A percentile compares a stretch with the other conserved stretches of the same genome.
Evolutionary conservation across 2,329 filamentous ascomycete genomes (phyloP).

Genomic region (Talaromyces funiculosus): DNA sequence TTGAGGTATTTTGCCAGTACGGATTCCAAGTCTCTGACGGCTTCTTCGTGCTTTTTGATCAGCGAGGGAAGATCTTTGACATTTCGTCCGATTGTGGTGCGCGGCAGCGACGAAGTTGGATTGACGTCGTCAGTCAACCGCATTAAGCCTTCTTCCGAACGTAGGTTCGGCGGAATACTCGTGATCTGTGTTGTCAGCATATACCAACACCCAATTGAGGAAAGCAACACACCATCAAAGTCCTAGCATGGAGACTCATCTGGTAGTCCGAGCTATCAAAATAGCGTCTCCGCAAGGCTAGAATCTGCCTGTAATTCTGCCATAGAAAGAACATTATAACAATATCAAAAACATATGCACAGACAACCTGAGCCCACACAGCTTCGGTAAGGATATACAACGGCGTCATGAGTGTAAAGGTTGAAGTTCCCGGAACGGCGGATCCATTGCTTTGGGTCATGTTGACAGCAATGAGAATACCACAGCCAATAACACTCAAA

Average conservation of each 20-base stretch:
- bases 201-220: background rate
- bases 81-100: slow-evolving; percentile 80
- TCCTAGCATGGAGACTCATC: slow-evolving; percentile 70
- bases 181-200: slow-evolving; percentile 54
- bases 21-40: slow-evolving; percentile 75
- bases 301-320: slow-evolving; percentile 77
- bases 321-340: slow-evolving; percentile 76
- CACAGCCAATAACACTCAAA: slow-evolving; percentile 66
- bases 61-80: slow-evolving; percentile 83
- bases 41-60: slow-evolving; percentile 74
- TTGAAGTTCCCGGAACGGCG: slow-evolving; percentile 20
- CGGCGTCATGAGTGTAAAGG: slow-evolving; percentile 47
- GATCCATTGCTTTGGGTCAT: slow-evolving; percentile 46
- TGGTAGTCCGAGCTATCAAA: slow-evolving; percentile 86
- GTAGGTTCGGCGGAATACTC: slow-evolving; percentile 70
- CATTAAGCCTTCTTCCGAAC: slow-evolving; percentile 81
- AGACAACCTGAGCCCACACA: slow-evolving; percentile 56
- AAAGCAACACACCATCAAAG: slow-evolving; percentile 47
- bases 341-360: slow-evolving; percentile 63
- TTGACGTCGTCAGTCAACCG: slow-evolving; percentile 75
- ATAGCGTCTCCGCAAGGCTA: slow-evolving; percentile 66
- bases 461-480: slow-evolving; percentile 77
- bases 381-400: slow-evolving; percentile 42
- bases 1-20: slow-evolving; percentile 86
- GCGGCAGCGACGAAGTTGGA: slow-evolving; percentile 70